Evolutionary conservation across 805 yeast genomes (phyloP), one percentile per base, ranked within the genome.

Genomic region (Nakazawaea wyomingensis): DNA sequence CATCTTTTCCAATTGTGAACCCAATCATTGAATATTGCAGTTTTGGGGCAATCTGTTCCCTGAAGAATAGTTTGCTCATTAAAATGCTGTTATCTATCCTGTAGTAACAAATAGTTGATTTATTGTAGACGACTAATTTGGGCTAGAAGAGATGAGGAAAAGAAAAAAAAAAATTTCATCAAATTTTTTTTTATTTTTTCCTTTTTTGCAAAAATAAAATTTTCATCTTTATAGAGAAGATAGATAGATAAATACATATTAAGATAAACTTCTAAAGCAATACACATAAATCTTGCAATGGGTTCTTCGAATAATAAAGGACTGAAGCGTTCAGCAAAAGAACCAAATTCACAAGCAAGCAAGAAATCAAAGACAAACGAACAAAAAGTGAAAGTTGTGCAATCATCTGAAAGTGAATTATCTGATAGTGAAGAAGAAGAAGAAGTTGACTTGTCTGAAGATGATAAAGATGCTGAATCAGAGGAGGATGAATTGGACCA

Each of bases 401-500:
- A 43, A 26, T 22, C 41, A n/a, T 37, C 45, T 5, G 38, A 32
- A 24, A 34, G 39, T 14, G 46, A 34, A 26, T 3, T 26, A 11
- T 37, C 41, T 9, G 35, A n/a, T n/a, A n/a, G n/a, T n/a, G n/a
- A 34, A n/a, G 30, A 29, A 27, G 45, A 42, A 20, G 32, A 22
- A n/a, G 36, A 30, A 16, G 9, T 26, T 16, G 41, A 9, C 17
- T 21, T 27, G 11, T 19, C 27, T n/a, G 18, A 14, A 17, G 8
- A 22, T 26, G 39, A 34, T 9, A 39, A 41, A 21, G 32, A n/a
- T n/a, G 11, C 10, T n/a, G 60, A 51, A 24, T 51, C 47, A 22
- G 66, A 60, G 3, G 52, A 55, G 9, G 69, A 61, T 13, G 62
- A 56, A 26, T 59, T 56, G 1, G 48, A 49, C 27, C 54, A 54